Base-by-base conservation (phyloP, 148 eudicot genomes). In the Vaccinium macrocarpon region DNA sequence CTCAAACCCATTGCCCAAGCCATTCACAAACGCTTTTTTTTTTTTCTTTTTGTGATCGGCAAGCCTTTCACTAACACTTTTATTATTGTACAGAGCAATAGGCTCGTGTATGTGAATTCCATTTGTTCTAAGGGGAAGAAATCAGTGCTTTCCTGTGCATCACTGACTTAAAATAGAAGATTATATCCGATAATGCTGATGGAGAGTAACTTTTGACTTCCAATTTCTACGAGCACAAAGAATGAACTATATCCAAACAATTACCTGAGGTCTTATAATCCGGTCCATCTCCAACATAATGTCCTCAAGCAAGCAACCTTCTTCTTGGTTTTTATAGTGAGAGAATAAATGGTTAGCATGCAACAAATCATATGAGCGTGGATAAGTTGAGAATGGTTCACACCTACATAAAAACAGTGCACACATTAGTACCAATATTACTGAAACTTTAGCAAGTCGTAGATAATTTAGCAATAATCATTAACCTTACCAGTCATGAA, bases 211-310 rank as follows among this genome's bases (percentile, higher is more conserved):
- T 76, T 81, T 27, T 85, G 29, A 59, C 71, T 56, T 49, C 52
- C 38, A 74, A 25, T 27, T 46, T 38, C 62, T 73, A 80, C 4
- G 23, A 72, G 18, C 50, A 50, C 21, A n/a, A 6, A 79, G 70
- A 56, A 70, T 46, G 71, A 82, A 80, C 38, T 48, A 25, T 64
- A 76, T 6, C 46, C 73, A 61, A 59, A 61, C 61, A 81, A 12
- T 56, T 90, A 95, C 99, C 99, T 92, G 95, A 83, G 99, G 98
- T 84, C 99, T 88, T 82, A 93, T 50, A 49, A 97, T 85, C 42
- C 99, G 92, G 88, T 97, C 99, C 96, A 94, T 95, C 88, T 97
- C 99, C 86, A 97, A 87, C 96, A 97, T 89, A 83, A 97, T 93
- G 88, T 97, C 99, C 85, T 95, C 96, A 52, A 92, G 83, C 83